phyloP scores from a whole-genome alignment of 148 eudicot genomes.

The Simmondsia chinensis region DNA sequence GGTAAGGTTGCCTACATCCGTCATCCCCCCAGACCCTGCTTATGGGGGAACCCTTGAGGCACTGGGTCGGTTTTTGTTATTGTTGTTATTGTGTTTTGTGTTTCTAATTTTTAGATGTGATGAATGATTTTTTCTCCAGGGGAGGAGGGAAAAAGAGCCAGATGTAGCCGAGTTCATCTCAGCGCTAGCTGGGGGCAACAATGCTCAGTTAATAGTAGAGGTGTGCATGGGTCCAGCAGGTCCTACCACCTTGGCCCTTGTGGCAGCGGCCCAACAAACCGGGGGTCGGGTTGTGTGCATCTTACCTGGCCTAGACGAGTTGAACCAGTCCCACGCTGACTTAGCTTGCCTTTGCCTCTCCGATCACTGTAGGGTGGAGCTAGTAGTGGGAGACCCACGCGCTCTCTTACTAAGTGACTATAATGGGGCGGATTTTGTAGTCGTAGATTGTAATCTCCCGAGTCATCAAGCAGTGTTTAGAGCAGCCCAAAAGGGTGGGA shows the following conservation, averaged over 20 bases:
- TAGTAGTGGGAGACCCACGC: constrained; percentile 11
- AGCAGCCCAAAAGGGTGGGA: background rate
- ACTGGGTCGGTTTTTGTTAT: background rate
- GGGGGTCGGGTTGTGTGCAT: constrained; percentile 28
- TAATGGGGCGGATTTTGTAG: constrained; percentile 17
- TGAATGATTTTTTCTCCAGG: constrained; percentile 12
- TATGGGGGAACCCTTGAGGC: background rate
- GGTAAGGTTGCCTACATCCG: too few species aligned
- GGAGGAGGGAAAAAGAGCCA: constrained; percentile 33
- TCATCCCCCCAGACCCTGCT: too few species aligned
- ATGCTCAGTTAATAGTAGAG: constrained; percentile 24
- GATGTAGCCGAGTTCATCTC: constrained; percentile 33
- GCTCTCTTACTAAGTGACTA: constrained; percentile 5
- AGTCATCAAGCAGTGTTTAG: constrained; percentile 1
- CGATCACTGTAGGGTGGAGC: too few species aligned
- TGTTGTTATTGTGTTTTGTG: background rate
- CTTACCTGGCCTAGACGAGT: constrained; percentile 9
- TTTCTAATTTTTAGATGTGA: background rate
- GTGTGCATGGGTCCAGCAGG: constrained; percentile 17
- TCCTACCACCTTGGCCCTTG: constrained; percentile 21
- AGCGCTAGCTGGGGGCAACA: constrained; percentile 33
- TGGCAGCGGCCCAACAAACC: constrained; percentile 30
- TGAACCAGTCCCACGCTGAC: constrained; percentile 7
- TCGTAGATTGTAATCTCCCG: constrained; percentile 18
- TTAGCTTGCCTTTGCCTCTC: too few species aligned